phyloP scores from a whole-genome alignment of 2,329 filamentous ascomycete species.

The Aureobasidium pullulans region DNA sequence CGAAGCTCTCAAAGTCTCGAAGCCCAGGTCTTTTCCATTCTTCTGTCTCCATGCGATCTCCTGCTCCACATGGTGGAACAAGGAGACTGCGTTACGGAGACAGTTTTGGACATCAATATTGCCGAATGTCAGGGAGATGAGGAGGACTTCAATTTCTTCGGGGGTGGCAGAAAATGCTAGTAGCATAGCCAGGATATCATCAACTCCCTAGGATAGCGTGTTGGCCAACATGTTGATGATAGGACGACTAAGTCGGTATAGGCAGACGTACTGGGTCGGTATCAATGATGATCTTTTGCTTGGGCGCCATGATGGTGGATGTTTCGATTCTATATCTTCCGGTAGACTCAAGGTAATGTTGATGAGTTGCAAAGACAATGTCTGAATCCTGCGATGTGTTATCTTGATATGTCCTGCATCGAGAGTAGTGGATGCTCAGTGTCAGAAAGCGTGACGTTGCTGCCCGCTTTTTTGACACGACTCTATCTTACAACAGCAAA shows the following conservation, averaged over 20 bases:
- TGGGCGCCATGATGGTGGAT: constrained; percentile 30
- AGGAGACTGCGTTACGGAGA: constrained; percentile 76
- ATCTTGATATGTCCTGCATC: not conserved
- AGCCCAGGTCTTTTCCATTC: constrained; percentile 61
- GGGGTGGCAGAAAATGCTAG: constrained; percentile 73
- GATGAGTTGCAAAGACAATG: not conserved
- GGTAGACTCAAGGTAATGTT: not conserved
- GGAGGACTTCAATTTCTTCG: constrained; percentile 76
- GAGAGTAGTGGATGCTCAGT: not conserved
- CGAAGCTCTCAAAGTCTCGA: constrained; percentile 60
- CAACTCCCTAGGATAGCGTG: constrained; percentile 53
- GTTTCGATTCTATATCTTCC: not conserved
- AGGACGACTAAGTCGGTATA: not conserved
- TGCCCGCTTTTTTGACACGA: not conserved
- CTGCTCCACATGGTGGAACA: constrained; percentile 88
- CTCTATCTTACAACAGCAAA: not conserved
- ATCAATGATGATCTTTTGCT: constrained; percentile 75
- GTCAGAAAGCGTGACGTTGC: constrained; percentile 4
- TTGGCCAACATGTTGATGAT: not conserved
- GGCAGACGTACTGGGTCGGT: constrained; percentile 68
- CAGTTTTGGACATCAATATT: constrained; percentile 86
- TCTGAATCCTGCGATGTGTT: not conserved
- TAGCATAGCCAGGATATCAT: constrained; percentile 84
- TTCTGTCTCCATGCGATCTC: constrained; percentile 76
- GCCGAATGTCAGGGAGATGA: constrained; percentile 87